A percentile compares a stretch with the other conserved stretches of the same genome.
Evolutionary conservation across 2,329 filamentous ascomycete genomes (phyloP).

Genomic region (Zalaria sp.): DNA sequence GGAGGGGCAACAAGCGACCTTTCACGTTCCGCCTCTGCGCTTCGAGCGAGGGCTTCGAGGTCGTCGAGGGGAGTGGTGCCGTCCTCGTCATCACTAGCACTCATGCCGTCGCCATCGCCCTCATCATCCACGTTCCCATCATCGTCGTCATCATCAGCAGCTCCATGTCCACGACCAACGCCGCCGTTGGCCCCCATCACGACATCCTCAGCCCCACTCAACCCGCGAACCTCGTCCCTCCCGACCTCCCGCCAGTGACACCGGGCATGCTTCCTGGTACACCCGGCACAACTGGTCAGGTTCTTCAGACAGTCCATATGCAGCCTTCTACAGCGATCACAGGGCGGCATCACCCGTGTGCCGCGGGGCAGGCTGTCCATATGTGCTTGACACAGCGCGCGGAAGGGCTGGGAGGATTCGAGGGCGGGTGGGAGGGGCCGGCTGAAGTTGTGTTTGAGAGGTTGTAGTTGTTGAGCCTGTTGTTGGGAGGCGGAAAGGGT

Average conservation of each 20-base stretch:
- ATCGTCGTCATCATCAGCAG: constrained; percentile 6
- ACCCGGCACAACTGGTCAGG: constrained; percentile 71
- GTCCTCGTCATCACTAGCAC: constrained; percentile 2
- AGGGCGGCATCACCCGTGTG: constrained; percentile 65
- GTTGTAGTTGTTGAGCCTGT: too few relatives aligned
- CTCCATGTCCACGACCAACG: constrained; percentile 7
- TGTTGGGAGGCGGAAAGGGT: too few relatives aligned
- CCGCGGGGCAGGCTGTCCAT: constrained; percentile 65
- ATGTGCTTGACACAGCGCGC: constrained; percentile 32
- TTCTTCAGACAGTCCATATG: constrained; percentile 77
- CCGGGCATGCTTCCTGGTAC: constrained; percentile 81
- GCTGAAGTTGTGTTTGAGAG: constrained; percentile 21
- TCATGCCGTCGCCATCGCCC: not conserved
- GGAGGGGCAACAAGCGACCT: too few relatives aligned
- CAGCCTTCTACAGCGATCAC: constrained; percentile 67
- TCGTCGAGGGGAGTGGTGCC: not conserved
- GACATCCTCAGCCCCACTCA: constrained; percentile 13
- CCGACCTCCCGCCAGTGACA: constrained; percentile 76
- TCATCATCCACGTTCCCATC: not conserved
- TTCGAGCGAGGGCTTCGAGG: not conserved
- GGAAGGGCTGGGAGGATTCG: constrained; percentile 21
- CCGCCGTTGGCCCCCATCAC: not conserved
- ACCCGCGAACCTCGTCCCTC: constrained; percentile 44
- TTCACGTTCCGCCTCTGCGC: not conserved
- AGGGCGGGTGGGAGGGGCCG: constrained; percentile 19